Conservation (phyloP, 2,329 filamentous ascomycete species). For the Fusarium heterosporum region DNA sequence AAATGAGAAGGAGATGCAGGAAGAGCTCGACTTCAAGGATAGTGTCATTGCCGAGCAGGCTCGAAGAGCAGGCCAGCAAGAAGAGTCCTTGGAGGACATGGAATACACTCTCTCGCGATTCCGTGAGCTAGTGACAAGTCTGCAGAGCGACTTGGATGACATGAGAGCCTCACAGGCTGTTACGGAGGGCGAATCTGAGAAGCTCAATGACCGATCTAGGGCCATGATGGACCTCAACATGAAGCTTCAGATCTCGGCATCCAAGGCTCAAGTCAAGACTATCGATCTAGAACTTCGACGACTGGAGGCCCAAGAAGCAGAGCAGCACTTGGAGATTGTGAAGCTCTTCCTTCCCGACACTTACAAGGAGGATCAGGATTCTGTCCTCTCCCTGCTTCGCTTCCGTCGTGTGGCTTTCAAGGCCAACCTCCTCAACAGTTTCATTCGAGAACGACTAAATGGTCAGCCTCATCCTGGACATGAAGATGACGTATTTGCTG, state of each 20-base stretch:
- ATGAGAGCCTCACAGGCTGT: conserved; percentile 93
- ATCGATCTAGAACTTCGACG: conserved; percentile 90
- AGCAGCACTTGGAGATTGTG: conserved; percentile 88
- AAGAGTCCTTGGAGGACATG: conserved; percentile 84
- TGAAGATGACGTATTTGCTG: conserved; percentile 82
- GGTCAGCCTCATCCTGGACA: conserved; percentile 74
- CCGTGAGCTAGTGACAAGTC: conserved; percentile 84
- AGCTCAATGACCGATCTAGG: conserved; percentile 86
- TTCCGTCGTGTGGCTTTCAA: conserved; percentile 93
- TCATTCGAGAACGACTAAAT: conserved; percentile 82
- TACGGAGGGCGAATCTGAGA: conserved; percentile 91
- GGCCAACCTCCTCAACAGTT: conserved; percentile 79
- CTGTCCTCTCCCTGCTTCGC: conserved; percentile 86
- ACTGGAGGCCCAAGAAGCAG: conserved; percentile 88
- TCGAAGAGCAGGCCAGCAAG: conserved; percentile 78
- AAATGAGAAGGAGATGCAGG: conserved; percentile 92
- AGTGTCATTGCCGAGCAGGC: conserved; percentile 84
- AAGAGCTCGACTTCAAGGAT: conserved; percentile 91
- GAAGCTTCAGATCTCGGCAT: conserved; percentile 89
- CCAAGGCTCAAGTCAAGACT: conserved; percentile 92
- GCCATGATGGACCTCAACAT: conserved; percentile 98
- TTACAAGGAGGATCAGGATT: conserved; percentile 83
- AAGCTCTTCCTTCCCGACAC: conserved; percentile 89
- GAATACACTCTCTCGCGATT: conserved; percentile 92
- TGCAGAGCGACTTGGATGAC: conserved; percentile 90